Base-by-base conservation (phyloP, 2,329 filamentous ascomycete species). In the Pseudogymnoascus sp. region DNA sequence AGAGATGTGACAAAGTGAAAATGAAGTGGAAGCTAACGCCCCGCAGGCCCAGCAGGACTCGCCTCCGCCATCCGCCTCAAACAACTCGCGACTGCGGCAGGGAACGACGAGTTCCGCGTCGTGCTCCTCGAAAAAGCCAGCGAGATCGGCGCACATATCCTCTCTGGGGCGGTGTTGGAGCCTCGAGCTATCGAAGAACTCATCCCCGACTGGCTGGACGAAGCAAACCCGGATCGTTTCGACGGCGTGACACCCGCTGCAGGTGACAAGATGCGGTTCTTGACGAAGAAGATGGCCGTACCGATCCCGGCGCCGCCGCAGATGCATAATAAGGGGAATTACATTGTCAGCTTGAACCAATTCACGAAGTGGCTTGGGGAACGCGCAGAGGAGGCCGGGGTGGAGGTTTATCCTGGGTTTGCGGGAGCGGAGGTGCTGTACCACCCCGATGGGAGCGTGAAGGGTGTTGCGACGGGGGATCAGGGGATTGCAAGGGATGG, bases 321-420 rank as follows among this genome's bases (percentile, higher is more conserved):
- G 79, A 99, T 99, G 95, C 86, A 93, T 80, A 99, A 99, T 75
- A 85, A 96, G 72, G 95, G 95, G 69, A 99, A 99, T 78, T 97
- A 96, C 76, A 99, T 99, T 69, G 87, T 99, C 72, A 96, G 91
- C 72, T 78, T 99, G 71, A 97, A 96, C 76, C 91, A 97, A 76
- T 88, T 99, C 72, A 89, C 90, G 64, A 96, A 93, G 77, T 99
- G 95, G 95, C 82, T 99, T 2, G 93, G 91, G 59, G 95, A 97
- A 75, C 86, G 93, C 59, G 95, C 95, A n/a, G 95, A 99, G 77
- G 95, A 97, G 77, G 73, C 96, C 31, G 95, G 95, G 33, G 95
- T 99, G 29, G 95, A 99, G 77, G 85, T 99, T 11, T 99, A 97
- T 71, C 90, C 95, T 3, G 95, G 95, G 1, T 99, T 99, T 71